Evolutionary conservation across 305 asterid species (phyloP).

Genomic region (Rubia tinctorum): DNA sequence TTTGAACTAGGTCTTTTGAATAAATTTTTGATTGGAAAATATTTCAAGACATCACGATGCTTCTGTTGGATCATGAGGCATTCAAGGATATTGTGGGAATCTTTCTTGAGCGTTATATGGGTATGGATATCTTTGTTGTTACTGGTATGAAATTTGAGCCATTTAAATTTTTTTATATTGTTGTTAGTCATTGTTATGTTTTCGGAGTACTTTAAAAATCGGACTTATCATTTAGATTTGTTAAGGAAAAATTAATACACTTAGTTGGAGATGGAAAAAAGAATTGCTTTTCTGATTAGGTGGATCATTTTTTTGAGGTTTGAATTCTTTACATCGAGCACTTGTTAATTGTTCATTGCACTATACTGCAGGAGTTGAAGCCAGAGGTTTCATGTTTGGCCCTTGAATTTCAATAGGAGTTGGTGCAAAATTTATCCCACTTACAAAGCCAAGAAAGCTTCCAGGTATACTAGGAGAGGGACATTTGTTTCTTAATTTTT

Average conservation of each 20-base stretch:
- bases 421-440: conserved; percentile 81
- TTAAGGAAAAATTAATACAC: conserved; percentile 12
- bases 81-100: conserved; percentile 74
- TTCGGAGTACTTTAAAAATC: conserved; percentile 1
- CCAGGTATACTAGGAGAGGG: no score
- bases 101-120: conserved; percentile 71
- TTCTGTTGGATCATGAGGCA: conserved; percentile 62
- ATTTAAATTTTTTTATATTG: background rate
- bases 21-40: no score
- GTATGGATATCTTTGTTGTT: conserved; percentile 75
- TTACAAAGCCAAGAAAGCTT: conserved; percentile 71
- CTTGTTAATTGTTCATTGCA: background rate
- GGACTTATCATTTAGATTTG: conserved; percentile 15
- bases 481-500: no score
- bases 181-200: background rate
- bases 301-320: conserved; percentile 9
- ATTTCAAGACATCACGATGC: conserved; percentile 87
- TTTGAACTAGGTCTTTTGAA: no score
- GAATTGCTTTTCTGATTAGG: conserved; percentile 14
- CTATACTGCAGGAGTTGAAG: conserved; percentile 68
- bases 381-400: no score
- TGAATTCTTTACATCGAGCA: conserved; percentile 3
- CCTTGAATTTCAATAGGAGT: conserved; percentile 73
- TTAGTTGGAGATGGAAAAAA: conserved; percentile 14
- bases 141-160: conserved; percentile 46